Evolutionary conservation across 768 basidiomycete species (phyloP), one percentile per base, ranked within the genome.

Genomic region (Antrodiella citrinella): DNA sequence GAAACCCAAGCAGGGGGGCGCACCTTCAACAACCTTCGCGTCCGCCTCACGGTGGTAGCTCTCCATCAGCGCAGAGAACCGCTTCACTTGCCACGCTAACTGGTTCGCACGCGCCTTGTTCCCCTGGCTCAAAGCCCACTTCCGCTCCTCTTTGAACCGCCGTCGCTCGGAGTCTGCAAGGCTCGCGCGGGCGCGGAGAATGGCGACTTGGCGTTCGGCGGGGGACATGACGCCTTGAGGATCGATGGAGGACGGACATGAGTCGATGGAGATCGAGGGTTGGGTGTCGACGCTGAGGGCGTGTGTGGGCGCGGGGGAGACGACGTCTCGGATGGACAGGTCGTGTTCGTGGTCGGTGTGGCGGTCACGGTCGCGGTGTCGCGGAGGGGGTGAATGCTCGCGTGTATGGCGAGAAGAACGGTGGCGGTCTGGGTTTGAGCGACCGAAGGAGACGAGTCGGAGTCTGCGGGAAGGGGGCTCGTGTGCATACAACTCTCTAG

Each of bases 71-170:
- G 82, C 79, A 26, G 84, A 80, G 65, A 87, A 91, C 18, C 82
- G 77, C 69, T 85, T 84, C 52, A 89, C 84, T 64, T 89, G 85
- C 82, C 86, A 89, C 59, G 81, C 81, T 73, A 91, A 80, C 69
- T 92, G 82, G 22, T 74, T 70, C 24, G 88, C 88, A 43, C 87
- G 77, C 7, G 86, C 81, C 41, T 69, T 53, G 61, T 92, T 89
- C 0, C 87, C 87, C 62, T 85, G 81, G 18, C 85, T 84, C 35
- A 83, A 62, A 0, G 90, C 90, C 90, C 90, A 92, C 63, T 90
- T 88, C 56, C 80, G 75, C 66, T 92, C 90, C 66, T 92, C 90
- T 69, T 82, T 86, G 69, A 81, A 86, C 49, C 87, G 75, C 38
- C 90, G 75, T 18, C 86, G 78, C 66, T 92, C 88, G 53, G 81